A percentile compares a stretch with the other conserved stretches of the same genome.
Evolutionary conservation across 495 filamentous ascomycete genomes (phyloP).

Genomic region (Hyaloscypha variabilis): DNA sequence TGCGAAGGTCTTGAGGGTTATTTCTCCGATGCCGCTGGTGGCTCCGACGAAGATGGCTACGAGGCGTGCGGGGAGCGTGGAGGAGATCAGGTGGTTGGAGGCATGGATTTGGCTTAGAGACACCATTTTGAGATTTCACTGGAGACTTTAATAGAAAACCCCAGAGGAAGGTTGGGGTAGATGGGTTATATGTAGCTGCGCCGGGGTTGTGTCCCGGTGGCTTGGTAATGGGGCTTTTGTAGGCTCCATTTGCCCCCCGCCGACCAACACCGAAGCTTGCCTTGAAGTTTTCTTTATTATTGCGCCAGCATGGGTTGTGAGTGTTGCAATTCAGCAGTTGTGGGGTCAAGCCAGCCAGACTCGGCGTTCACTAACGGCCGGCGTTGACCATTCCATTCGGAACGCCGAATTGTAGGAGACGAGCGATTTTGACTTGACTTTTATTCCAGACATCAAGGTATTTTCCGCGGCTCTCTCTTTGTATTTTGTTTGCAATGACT

Average conservation of each 20-base stretch:
- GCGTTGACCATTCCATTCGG: background rate
- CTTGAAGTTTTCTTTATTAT: too few relatives aligned
- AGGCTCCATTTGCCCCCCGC: too few relatives aligned
- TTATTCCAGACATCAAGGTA: background rate
- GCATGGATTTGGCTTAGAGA: background rate
- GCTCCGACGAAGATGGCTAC: slow-evolving; percentile 41
- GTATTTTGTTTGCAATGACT: too few relatives aligned
- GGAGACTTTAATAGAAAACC: slow-evolving; percentile 26
- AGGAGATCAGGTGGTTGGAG: slow-evolving; percentile 15
- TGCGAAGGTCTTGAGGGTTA: slow-evolving; percentile 39
- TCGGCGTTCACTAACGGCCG: background rate
- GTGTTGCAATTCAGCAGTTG: background rate
- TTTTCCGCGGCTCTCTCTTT: too few relatives aligned
- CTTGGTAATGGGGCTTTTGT: too few relatives aligned
- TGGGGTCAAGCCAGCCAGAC: background rate
- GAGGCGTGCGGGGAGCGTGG: slow-evolving; percentile 4
- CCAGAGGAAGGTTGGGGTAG: too few relatives aligned
- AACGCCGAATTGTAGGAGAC: background rate
- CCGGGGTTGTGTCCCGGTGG: too few relatives aligned
- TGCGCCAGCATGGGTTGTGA: background rate
- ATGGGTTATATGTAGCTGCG: too few relatives aligned
- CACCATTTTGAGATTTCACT: slow-evolving; percentile 23
- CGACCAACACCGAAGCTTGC: too few relatives aligned
- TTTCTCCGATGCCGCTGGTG: slow-evolving; percentile 44
- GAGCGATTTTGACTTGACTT: background rate